Conservation (phyloP, 345 rosid genomes). For the Melaleuca quinquenervia region DNA sequence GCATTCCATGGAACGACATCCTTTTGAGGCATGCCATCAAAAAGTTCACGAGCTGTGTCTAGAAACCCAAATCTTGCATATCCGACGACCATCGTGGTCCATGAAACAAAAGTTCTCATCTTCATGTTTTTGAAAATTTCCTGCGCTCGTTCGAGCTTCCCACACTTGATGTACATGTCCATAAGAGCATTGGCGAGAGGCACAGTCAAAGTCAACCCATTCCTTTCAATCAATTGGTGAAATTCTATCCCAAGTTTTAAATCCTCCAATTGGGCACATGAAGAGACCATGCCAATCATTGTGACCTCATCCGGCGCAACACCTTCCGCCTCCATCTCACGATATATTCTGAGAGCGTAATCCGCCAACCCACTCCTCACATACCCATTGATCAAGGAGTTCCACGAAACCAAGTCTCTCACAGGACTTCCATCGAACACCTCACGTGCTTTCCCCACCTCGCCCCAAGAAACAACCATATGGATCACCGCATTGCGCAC, state of each 20-base stretch:
- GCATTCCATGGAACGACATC: conserved; percentile 81
- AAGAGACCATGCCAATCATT: conserved; percentile 63
- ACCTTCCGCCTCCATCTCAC: conserved; percentile 40
- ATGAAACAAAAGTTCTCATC: conserved; percentile 49
- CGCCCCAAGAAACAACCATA: conserved; percentile 44
- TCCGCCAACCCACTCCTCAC: conserved; percentile 35
- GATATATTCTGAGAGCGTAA: conserved; percentile 37
- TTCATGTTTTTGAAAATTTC: conserved; percentile 42
- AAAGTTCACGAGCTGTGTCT: conserved; percentile 43
- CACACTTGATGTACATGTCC: conserved; percentile 85
- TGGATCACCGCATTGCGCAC: conserved; percentile 61
- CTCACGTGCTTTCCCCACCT: conserved; percentile 41
- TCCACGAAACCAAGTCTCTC: conserved; percentile 87
- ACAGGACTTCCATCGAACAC: conserved; percentile 68
- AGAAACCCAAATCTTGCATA: conserved; percentile 55
- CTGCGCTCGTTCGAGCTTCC: conserved; percentile 40
- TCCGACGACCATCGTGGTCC: conserved; percentile 71
- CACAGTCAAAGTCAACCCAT: conserved; percentile 33
- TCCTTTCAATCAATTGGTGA: conserved; percentile 32
- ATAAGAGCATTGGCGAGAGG: conserved; percentile 65
- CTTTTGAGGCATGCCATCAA: conserved; percentile 57
- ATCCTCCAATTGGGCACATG: conserved; percentile 41
- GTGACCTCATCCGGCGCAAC: conserved; percentile 62
- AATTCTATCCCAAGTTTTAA: conserved; percentile 51
- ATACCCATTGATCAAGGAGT: conserved; percentile 72